Evolutionary conservation across 169 alveolate genomes (phyloP).

Genomic region (Prorocentrum cordatum): DNA sequence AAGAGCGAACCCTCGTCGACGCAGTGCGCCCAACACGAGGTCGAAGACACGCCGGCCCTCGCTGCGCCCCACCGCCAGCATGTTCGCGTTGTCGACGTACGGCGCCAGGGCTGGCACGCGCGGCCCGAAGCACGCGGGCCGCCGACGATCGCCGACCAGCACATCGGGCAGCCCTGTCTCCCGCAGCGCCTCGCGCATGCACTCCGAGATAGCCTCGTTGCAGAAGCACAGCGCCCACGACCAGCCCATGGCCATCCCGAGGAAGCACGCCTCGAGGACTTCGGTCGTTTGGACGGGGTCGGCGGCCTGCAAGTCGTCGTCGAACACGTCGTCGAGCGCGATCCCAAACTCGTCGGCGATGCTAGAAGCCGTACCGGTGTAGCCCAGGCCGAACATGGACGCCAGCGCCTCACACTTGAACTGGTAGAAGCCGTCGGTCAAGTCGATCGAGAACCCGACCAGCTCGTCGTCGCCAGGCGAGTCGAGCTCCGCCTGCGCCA

Average conservation of each 20-base stretch:
- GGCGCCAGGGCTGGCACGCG: not conserved
- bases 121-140: not conserved
- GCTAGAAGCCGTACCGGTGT: not conserved
- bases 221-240: not conserved
- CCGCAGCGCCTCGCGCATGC: not conserved
- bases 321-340: not conserved
- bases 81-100: not conserved
- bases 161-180: not conserved
- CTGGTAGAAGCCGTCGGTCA: not conserved
- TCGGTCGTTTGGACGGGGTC: not conserved
- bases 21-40: not conserved
- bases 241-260: not conserved
- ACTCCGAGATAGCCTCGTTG: not conserved
- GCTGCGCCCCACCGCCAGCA: not conserved
- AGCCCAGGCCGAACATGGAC: not conserved
- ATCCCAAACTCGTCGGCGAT: not conserved
- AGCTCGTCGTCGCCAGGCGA: not conserved
- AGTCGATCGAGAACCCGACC: not conserved
- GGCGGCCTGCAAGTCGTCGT: not conserved
- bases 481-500: not conserved
- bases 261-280: not conserved
- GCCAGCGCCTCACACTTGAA: not conserved
- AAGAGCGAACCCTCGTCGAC: not conserved
- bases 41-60: not conserved
- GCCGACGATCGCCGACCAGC: not conserved